phyloP scores from a whole-genome alignment of 169 alveolate species.

The Babesia sp. region DNA sequence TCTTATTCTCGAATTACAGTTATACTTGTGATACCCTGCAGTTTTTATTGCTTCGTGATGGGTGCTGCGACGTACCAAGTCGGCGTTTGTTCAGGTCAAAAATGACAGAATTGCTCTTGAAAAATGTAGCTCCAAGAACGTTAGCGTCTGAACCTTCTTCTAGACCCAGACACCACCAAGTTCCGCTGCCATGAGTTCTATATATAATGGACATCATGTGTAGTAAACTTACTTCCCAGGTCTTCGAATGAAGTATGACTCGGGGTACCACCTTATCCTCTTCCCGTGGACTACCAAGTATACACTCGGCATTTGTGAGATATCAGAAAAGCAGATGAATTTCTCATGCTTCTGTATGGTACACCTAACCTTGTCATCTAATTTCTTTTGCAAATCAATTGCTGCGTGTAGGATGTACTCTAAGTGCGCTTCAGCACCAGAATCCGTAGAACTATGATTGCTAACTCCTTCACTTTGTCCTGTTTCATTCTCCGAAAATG shows the following conservation, averaged over 20 bases:
- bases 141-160: slow-evolving; percentile 65
- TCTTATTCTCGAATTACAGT: background rate
- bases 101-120: slow-evolving; percentile 67
- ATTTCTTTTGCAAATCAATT: too few species aligned
- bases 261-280: slow-evolving; percentile 40
- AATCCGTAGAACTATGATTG: background rate
- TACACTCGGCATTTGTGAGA: slow-evolving; percentile 45
- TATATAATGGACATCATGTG: background rate
- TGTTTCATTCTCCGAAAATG: background rate
- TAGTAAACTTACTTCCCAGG: slow-evolving; percentile 22
- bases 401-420: background rate
- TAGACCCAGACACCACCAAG: slow-evolving; percentile 79
- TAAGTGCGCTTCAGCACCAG: background rate
- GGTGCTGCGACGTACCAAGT: slow-evolving; percentile 51
- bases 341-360: background rate
- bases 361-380: too few species aligned
- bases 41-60: background rate
- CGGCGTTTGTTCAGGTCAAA: slow-evolving; percentile 60
- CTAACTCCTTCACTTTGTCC: background rate
- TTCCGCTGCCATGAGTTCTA: slow-evolving; percentile 23
- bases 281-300: slow-evolving; percentile 4
- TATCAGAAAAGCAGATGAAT: slow-evolving; percentile 47
- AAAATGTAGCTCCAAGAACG: slow-evolving; percentile 75
- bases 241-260: slow-evolving; percentile 56
- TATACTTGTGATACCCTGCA: background rate